Conservation (phyloP, 345 rosid species). For the Hypericum androsaemum region DNA sequence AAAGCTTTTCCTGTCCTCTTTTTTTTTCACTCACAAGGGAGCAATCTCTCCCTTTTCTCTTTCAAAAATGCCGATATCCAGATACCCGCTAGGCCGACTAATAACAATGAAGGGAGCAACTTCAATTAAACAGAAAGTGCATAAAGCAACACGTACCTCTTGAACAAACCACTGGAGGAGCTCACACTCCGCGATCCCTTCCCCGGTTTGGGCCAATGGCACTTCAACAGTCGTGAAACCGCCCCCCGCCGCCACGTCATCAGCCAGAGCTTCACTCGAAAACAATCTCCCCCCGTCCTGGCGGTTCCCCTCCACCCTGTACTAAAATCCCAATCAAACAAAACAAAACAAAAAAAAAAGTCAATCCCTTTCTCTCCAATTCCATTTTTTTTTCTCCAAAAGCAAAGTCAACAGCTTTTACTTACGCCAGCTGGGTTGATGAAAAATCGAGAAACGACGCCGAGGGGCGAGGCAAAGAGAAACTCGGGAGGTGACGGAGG, state of each 20-base stretch:
- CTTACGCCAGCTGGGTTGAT: no score
- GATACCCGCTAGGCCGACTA: no score
- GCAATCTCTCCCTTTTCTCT: no score
- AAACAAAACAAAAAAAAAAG: neutral
- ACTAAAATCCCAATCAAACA: slow-evolving; percentile 21
- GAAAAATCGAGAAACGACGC: no score
- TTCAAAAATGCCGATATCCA: no score
- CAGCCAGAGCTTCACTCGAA: slow-evolving; percentile 44
- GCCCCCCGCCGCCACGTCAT: slow-evolving; percentile 24
- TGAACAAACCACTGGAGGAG: slow-evolving; percentile 83
- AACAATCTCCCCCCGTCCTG: slow-evolving; percentile 3
- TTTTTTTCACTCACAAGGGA: no score
- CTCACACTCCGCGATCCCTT: slow-evolving; percentile 97
- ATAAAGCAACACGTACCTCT: slow-evolving; percentile 42
- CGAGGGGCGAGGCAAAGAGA: no score
- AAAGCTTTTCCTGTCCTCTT: no score
- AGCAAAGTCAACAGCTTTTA: no score
- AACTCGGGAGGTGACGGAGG: no score
- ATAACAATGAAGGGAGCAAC: slow-evolving; percentile 1
- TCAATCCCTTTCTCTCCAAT: neutral
- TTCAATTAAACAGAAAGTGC: neutral
- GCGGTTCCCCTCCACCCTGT: slow-evolving; percentile 25
- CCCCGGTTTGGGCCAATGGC: slow-evolving; percentile 94
- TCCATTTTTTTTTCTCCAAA: no score
- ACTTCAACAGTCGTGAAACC: slow-evolving; percentile 36